Evolutionary conservation across 805 yeast genomes (phyloP), one percentile per base, ranked within the genome.

Genomic region (Schwanniomyces vanrijiae): DNA sequence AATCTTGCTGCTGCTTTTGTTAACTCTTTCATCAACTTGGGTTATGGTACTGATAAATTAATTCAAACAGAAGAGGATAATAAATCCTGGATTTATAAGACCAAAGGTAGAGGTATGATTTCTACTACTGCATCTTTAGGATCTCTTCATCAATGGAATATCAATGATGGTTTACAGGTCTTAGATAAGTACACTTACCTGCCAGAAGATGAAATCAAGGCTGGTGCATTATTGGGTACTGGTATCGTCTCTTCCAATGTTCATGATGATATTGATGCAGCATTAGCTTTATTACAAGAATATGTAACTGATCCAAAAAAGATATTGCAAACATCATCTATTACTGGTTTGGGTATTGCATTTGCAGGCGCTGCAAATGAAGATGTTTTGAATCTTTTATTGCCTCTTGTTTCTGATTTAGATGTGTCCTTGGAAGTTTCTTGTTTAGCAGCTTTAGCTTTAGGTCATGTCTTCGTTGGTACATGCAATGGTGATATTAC

Each of bases 171-270:
- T 53, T 78, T 94, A 54, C 97, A 92, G 69, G 82, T 81, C 47
- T 77, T 94, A 58, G 98, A 94, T 69, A 88, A 87, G 66, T 91
- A 86, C 65, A 73, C 92, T 48, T 91, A 91, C 61, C 85, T 96
- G 3, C 79, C 84, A 14, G 96, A 90, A 58, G 85, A 83, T 48
- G 92, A 89, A 60, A 82, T 91, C 55, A 90, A 90, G 70, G 97
- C 98, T 5, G 99, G 99, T 69, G 96, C 99, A 4, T 76, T 94
- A 48, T 77, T 94, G 55, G 99, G 98, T 66, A 89, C 90, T 67
- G 99, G 98, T 66, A 79, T 94, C 41, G 84, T 90, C 5, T 88
- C 96, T 24, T 78, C 95, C 19, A 95, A 96, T 68, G 92, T 94
- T 46, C 96, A 89, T 68, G 97, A 92, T 63, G 99, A 92, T 52